Percentiles rank a stretch among this genome's conserved stretches.
These are phyloP conservation scores for Monilinia vaccinii-corymbosi DNA, from an alignment of 2,329 filamentous ascomycete species.

Conservation along the genomic window DNA sequence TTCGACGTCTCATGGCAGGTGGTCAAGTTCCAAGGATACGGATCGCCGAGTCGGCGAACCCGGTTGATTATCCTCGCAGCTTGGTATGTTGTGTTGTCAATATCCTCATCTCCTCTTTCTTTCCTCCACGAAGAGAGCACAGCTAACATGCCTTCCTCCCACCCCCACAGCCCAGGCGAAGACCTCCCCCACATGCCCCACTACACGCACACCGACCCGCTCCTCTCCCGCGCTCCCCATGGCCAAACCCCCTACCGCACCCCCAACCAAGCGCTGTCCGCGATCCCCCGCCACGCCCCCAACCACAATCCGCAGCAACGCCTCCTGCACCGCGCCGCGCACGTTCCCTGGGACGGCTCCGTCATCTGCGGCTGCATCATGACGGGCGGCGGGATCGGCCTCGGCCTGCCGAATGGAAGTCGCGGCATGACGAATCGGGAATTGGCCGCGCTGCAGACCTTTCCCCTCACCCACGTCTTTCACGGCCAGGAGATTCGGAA, in stretches of 20 bases:
- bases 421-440: slow-evolving; percentile 59
- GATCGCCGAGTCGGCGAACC: slow-evolving; percentile 14
- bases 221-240: slow-evolving; percentile 33
- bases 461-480: slow-evolving; percentile 53
- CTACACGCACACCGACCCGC: slow-evolving; percentile 44
- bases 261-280: slow-evolving; percentile 29
- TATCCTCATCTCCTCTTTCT: too few species aligned
- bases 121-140: background rate
- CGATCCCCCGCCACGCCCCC: slow-evolving; percentile 30
- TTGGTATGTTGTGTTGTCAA: slow-evolving; percentile 20
- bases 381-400: slow-evolving; percentile 44
- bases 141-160: slow-evolving; percentile 16
- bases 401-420: slow-evolving; percentile 54
- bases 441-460: slow-evolving; percentile 58
- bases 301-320: slow-evolving; percentile 27
- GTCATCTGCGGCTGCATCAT: slow-evolving; percentile 48
- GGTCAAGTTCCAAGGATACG: slow-evolving; percentile 38
- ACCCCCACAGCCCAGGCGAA: slow-evolving; percentile 60
- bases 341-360: slow-evolving; percentile 37
- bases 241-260: slow-evolving; percentile 37
- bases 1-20: slow-evolving; percentile 65
- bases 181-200: slow-evolving; percentile 53
- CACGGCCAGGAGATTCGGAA: slow-evolving; percentile 35
- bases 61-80: slow-evolving; percentile 47
- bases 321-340: background rate